Evolutionary conservation across 2,329 filamentous ascomycete genomes (phyloP).

Genomic region (Arthroderma uncinatum): DNA sequence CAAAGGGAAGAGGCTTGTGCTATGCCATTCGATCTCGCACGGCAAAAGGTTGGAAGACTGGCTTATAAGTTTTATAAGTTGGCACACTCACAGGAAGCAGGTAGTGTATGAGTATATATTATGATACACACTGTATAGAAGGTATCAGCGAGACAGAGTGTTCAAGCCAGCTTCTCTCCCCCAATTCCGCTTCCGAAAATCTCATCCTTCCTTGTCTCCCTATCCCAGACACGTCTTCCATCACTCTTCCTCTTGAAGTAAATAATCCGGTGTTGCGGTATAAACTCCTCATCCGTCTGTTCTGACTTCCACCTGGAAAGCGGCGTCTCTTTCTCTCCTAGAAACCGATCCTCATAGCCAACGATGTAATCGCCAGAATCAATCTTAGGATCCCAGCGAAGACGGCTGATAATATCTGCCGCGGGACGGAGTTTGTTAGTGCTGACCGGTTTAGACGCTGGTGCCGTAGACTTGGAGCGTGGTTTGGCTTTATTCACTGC

Average conservation of each 20-base stretch:
- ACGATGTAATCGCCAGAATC: slow-evolving; percentile 39
- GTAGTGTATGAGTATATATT: background rate
- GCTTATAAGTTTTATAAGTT: too few species aligned
- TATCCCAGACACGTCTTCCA: slow-evolving; percentile 41
- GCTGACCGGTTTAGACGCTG: background rate
- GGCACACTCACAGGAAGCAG: too few species aligned
- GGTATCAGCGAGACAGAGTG: background rate
- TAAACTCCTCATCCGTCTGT: slow-evolving; percentile 46
- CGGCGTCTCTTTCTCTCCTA: slow-evolving; percentile 38
- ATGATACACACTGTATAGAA: background rate
- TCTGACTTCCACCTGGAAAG: slow-evolving; percentile 44
- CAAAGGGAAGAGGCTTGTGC: too few species aligned
- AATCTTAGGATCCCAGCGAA: slow-evolving; percentile 41
- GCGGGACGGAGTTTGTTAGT: slow-evolving; percentile 16
- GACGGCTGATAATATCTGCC: slow-evolving; percentile 38
- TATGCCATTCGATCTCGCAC: too few species aligned
- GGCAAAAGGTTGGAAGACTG: too few species aligned
- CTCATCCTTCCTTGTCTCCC: slow-evolving; percentile 37
- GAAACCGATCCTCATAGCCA: slow-evolving; percentile 45
- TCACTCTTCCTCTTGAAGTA: slow-evolving; percentile 37
- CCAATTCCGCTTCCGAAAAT: slow-evolving; percentile 37
- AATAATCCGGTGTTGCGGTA: slow-evolving; percentile 44
- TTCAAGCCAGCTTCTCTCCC: background rate
- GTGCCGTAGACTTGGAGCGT: background rate
- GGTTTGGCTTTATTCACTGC: background rate